Evolutionary conservation across 2,329 filamentous ascomycete species (phyloP).

Genomic region (Nothophaeocryptopus gaeumannii): DNA sequence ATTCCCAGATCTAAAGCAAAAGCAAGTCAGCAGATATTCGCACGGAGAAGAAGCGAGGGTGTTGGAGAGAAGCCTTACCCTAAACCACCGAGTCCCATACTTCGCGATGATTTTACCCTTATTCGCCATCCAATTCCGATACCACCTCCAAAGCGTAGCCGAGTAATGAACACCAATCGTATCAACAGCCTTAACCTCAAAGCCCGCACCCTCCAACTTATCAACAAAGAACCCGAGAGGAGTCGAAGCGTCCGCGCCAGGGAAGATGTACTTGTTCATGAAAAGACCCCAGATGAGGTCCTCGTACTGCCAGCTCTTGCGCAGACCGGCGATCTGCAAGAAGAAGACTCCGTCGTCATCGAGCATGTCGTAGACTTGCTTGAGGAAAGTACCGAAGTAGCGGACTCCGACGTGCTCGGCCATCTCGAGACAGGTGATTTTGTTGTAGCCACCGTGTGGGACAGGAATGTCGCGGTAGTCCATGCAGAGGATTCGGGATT

Average conservation of each 20-base stretch:
- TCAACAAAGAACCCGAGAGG: conserved; percentile 85
- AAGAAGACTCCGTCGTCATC: conserved; percentile 96
- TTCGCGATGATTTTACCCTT: conserved; percentile 87
- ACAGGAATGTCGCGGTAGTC: conserved; percentile 94
- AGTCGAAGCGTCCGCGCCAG: conserved; percentile 90
- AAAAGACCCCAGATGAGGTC: conserved; percentile 97
- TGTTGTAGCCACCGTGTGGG: conserved; percentile 73
- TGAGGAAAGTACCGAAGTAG: conserved; percentile 76
- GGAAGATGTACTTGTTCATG: conserved; percentile 99
- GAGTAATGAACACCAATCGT: conserved; percentile 97
- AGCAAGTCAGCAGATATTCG: conserved; percentile 4
- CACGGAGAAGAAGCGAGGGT: background rate
- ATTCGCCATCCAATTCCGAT: conserved; percentile 97
- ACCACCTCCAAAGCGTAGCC: conserved; percentile 95
- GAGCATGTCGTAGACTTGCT: conserved; percentile 90
- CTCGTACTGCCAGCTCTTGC: conserved; percentile 96
- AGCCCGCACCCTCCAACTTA: conserved; percentile 79
- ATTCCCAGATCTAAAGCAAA: conserved; percentile 72
- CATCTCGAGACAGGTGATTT: conserved; percentile 98
- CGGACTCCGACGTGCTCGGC: conserved; percentile 96
- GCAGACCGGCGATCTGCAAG: conserved; percentile 89
- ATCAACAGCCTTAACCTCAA: conserved; percentile 87
- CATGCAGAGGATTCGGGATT: conserved; percentile 90
- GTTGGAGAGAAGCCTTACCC: conserved; percentile 67
- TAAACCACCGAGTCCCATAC: conserved; percentile 94